phyloP scores from a whole-genome alignment of 2,329 filamentous ascomycete species.

The Aspergillus eucalypticola region DNA sequence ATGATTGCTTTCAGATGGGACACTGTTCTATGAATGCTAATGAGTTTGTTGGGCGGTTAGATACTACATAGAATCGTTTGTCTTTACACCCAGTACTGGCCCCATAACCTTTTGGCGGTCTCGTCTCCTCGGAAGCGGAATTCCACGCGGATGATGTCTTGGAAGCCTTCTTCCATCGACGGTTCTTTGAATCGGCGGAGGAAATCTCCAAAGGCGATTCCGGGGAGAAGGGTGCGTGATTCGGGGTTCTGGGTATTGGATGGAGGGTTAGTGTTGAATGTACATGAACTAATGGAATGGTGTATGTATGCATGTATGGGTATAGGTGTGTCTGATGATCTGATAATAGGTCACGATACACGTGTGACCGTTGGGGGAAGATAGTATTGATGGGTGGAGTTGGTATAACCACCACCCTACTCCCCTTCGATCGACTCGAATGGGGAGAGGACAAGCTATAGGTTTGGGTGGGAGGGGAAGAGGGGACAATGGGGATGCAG shows the following conservation, averaged over 20 bases:
- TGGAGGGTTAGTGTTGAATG: not conserved
- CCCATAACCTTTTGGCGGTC: conserved; percentile 71
- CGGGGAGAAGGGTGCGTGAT: conserved; percentile 69
- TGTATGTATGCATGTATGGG: not conserved
- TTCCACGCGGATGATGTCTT: conserved; percentile 72
- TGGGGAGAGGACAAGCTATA: no score
- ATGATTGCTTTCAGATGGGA: no score
- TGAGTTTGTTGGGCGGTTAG: no score
- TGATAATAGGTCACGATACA: not conserved
- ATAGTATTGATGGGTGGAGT: not conserved
- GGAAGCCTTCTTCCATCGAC: conserved; percentile 73
- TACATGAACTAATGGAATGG: no score
- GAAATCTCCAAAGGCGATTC: conserved; percentile 78
- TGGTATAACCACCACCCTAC: not conserved
- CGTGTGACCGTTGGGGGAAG: not conserved
- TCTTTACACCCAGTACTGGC: conserved; percentile 66
- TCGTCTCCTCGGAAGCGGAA: conserved; percentile 73
- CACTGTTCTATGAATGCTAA: no score
- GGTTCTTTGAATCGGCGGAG: conserved; percentile 72
- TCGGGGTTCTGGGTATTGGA: conserved; percentile 67
- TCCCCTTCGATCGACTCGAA: no score
- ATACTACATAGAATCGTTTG: no score
- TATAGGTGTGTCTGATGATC: not conserved
- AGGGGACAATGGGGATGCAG: not conserved
- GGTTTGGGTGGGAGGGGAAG: not conserved